These are phyloP conservation scores for Sporopachydermia quercuum DNA, from an alignment of 805 yeast genomes.

Conservation along the genomic window DNA sequence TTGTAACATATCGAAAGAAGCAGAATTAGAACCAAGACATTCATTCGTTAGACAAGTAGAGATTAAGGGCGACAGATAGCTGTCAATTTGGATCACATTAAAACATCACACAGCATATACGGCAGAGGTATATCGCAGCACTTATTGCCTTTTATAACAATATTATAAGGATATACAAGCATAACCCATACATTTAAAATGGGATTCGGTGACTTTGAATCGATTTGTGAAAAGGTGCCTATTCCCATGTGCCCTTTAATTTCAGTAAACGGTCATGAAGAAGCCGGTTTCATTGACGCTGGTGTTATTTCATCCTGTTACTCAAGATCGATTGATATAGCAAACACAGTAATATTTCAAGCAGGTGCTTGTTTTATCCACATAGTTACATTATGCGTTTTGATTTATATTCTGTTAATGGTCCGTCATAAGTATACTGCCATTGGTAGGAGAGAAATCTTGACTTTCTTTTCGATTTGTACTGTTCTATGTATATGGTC, in stretches of 20 bases:
- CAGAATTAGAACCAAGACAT: no score
- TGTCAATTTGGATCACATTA: no score
- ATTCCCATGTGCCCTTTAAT: constrained; percentile 72
- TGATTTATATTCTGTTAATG: constrained; percentile 59
- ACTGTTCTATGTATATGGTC: constrained; percentile 46
- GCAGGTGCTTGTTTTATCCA: constrained; percentile 80
- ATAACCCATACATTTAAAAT: no score
- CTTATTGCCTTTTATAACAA: no score
- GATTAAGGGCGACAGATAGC: no score
- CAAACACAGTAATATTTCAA: constrained; percentile 84
- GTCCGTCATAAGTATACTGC: constrained; percentile 84
- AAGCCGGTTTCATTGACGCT: constrained; percentile 21
- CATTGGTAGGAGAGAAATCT: constrained; percentile 80
- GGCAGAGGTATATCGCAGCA: no score
- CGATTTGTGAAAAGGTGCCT: constrained; percentile 51
- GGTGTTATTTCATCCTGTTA: constrained; percentile 74
- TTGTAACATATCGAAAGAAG: no score
- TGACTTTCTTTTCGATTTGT: constrained; percentile 50
- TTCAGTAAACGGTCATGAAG: constrained; percentile 13
- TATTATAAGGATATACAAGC: no score
- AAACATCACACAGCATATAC: no score
- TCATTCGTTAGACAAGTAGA: no score
- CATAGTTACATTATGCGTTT: constrained; percentile 51
- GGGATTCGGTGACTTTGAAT: constrained; percentile 53
- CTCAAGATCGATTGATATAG: constrained; percentile 72